Evolutionary conservation across 306 rosid genomes (phyloP).

Genomic region (Prunus mongolica): DNA sequence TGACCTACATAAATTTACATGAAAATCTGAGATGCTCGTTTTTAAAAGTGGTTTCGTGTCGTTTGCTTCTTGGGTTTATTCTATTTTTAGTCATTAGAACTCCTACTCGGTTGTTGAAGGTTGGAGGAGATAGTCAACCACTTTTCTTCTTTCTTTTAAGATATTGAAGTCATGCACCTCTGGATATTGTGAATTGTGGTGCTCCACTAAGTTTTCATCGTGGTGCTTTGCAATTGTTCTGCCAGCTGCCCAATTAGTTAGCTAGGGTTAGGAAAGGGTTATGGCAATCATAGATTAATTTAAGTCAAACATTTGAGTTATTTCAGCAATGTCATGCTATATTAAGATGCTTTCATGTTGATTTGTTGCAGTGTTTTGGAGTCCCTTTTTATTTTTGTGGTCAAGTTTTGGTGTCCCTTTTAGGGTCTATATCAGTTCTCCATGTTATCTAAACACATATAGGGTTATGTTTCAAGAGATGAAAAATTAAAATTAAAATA

Average conservation of each 20-base stretch:
- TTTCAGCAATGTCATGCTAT: neutral
- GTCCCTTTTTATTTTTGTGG: too few species aligned
- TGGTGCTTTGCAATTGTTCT: neutral
- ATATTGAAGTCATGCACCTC: neutral
- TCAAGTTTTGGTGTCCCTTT: too few species aligned
- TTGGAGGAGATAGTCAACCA: neutral
- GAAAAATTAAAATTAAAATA: neutral
- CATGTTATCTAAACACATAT: too few species aligned
- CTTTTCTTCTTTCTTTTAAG: neutral
- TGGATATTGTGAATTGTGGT: neutral
- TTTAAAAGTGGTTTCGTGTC: neutral
- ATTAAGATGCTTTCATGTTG: neutral
- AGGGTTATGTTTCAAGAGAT: neutral
- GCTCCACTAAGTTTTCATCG: neutral
- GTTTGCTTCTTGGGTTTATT: neutral
- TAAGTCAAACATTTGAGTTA: neutral
- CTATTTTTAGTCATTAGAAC: neutral
- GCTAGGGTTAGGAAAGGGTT: neutral
- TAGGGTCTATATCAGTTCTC: too few species aligned
- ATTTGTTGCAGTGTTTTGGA: neutral
- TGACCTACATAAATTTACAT: neutral
- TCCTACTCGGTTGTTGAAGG: neutral
- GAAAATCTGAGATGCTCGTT: neutral
- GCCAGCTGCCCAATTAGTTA: neutral
- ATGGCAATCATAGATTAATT: neutral